Percentiles rank a stretch among this genome's conserved stretches.
Evolutionary conservation across 1,284 basidiomycete genomes (phyloP).

Genomic region (Sporisorium scitamineum): DNA sequence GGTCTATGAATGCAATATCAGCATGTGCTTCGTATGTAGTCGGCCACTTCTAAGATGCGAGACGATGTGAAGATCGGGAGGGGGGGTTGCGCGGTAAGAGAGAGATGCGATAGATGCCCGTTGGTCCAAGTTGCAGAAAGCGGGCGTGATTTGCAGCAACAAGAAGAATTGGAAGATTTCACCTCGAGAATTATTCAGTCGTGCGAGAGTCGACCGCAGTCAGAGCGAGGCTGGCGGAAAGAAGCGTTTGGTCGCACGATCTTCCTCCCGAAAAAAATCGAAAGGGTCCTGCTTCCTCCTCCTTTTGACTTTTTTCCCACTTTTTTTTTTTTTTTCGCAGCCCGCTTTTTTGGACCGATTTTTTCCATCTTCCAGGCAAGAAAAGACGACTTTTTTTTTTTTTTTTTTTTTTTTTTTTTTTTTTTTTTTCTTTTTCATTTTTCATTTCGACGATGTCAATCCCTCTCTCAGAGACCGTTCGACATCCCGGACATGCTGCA

Average conservation of each 20-base stretch:
- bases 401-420: neutral
- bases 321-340: neutral
- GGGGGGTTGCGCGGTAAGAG: neutral
- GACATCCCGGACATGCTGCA: too few relatives aligned
- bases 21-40: neutral
- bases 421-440: neutral
- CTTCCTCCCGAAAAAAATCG: neutral
- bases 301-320: neutral
- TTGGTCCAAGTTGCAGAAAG: neutral
- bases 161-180: conserved; percentile 18
- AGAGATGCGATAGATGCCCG: neutral
- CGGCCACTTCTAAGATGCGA: neutral
- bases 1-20: neutral
- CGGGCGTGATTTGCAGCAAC: neutral
- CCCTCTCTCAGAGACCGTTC: too few relatives aligned
- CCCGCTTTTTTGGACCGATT: neutral
- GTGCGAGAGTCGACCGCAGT: conserved; percentile 10
- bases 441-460: too few relatives aligned
- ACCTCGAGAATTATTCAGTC: neutral
- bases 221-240: neutral
- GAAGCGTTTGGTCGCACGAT: neutral
- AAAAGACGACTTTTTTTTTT: neutral
- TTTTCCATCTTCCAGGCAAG: too few relatives aligned
- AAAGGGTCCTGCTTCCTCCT: neutral
- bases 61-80: neutral